Percentiles rank a stretch among this genome's conserved stretches.
Conservation (phyloP, 1,284 basidiomycete species). For the Trametes sp. region DNA sequence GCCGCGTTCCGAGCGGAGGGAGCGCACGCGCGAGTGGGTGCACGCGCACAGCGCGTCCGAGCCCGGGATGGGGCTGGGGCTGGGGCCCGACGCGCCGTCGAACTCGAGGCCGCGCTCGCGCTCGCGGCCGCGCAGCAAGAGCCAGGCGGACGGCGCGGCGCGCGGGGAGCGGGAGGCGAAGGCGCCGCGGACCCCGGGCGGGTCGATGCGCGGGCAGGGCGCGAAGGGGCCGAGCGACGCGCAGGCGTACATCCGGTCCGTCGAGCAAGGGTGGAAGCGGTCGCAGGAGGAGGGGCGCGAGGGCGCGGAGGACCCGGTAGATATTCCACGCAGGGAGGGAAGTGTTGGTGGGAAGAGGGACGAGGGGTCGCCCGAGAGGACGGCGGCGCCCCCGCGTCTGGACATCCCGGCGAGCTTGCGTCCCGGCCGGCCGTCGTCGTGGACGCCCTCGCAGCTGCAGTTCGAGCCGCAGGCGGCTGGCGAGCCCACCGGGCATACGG, state of each 20-base stretch:
- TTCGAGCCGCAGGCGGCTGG: slow-evolving; percentile 2
- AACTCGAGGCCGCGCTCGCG: not conserved
- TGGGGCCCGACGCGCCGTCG: not conserved
- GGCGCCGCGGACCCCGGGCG: slow-evolving; percentile 1
- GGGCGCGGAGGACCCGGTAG: slow-evolving; percentile 4
- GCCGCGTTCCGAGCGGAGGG: slow-evolving; percentile 23
- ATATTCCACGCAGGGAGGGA: not conserved
- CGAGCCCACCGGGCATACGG: not conserved
- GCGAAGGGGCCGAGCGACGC: slow-evolving; percentile 11
- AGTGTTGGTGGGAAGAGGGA: not conserved
- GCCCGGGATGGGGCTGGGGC: no score
- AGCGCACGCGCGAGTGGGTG: slow-evolving; percentile 31
- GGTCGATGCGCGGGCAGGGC: slow-evolving; percentile 5
- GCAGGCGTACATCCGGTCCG: slow-evolving; percentile 16
- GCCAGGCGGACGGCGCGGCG: not conserved
- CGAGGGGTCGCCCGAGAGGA: not conserved
- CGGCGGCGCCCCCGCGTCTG: slow-evolving; percentile 13
- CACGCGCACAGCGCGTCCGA: slow-evolving; percentile 21
- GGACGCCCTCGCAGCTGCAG: not conserved
- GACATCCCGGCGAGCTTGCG: slow-evolving; percentile 25
- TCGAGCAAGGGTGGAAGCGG: slow-evolving; percentile 8
- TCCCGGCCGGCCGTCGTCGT: slow-evolving; percentile 16
- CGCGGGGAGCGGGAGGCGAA: no score
- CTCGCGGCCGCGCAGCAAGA: slow-evolving; percentile 7
- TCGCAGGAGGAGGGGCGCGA: slow-evolving; percentile 14